phyloP scores from a whole-genome alignment of 805 yeast genomes.

The Wickerhamiella kurtzmanii region DNA sequence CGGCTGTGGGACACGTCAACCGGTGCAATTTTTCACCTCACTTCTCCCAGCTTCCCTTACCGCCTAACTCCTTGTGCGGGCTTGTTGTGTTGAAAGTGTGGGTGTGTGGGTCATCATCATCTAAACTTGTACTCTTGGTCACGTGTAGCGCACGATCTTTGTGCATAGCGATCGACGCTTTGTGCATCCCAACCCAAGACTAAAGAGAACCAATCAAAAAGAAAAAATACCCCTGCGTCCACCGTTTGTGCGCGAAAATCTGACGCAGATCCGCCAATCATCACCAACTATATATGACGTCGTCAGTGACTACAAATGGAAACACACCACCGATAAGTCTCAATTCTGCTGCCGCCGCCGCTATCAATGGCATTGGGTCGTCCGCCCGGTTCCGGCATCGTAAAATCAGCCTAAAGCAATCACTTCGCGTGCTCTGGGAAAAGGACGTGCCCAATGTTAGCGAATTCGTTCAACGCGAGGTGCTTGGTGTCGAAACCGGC shows the following conservation, averaged over 20 bases:
- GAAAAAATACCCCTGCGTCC: not conserved
- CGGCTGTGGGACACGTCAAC: not conserved
- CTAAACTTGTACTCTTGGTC: too few relatives aligned
- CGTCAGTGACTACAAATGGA: not conserved
- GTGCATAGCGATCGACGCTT: not conserved
- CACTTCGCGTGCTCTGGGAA: slow-evolving; percentile 62
- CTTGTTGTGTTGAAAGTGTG: too few relatives aligned
- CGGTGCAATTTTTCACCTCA: not conserved
- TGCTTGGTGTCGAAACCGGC: slow-evolving; percentile 88
- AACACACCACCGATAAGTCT: not conserved
- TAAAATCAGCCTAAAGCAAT: slow-evolving; percentile 84
- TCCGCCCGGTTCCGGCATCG: slow-evolving; percentile 79
- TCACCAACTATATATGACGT: not conserved
- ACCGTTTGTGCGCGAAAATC: not conserved
- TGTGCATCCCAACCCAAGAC: not conserved
- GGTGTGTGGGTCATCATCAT: too few relatives aligned
- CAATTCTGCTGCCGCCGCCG: slow-evolving; percentile 26
- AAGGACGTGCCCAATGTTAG: slow-evolving; percentile 71
- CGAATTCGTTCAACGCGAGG: slow-evolving; percentile 67
- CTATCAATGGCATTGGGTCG: slow-evolving; percentile 2
- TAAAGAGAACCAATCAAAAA: too few relatives aligned
- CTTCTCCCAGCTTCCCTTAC: not conserved
- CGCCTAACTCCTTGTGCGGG: too few relatives aligned
- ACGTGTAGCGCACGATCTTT: too few relatives aligned
- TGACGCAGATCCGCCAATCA: not conserved